phyloP scores from a whole-genome alignment of 108 stramenopile genomes.

The Cyclotella cryptica region DNA sequence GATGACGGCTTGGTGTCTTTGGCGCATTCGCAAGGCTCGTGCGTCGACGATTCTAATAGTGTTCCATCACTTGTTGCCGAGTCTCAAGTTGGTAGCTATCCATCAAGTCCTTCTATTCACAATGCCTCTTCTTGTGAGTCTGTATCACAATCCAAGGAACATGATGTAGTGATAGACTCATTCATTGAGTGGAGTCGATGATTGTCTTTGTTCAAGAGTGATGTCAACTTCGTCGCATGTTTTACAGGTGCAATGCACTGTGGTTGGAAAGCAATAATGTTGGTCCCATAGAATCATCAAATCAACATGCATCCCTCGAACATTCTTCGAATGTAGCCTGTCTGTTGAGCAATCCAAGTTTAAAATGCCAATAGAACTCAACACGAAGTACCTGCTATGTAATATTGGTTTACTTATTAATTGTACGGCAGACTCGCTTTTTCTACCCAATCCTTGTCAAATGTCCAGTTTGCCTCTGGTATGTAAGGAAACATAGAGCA shows the following conservation, averaged over 20 bases:
- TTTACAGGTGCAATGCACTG: neutral
- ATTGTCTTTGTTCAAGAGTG: neutral
- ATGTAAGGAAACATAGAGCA: too few species aligned
- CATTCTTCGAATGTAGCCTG: too few species aligned
- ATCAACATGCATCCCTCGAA: too few species aligned
- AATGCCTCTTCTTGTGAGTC: constrained; percentile 2
- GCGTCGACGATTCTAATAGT: neutral
- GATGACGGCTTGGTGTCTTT: neutral
- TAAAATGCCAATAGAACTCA: too few species aligned
- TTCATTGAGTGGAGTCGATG: constrained; percentile 2
- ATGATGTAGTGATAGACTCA: neutral
- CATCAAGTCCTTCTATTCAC: constrained; percentile 1
- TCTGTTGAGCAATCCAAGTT: too few species aligned
- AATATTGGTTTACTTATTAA: too few species aligned
- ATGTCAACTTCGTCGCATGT: neutral
- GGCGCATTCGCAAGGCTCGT: neutral
- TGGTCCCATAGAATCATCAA: too few species aligned
- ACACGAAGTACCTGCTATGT: too few species aligned
- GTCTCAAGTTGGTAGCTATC: constrained; percentile 1
- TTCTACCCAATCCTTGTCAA: too few species aligned
- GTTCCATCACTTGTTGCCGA: constrained; percentile 9
- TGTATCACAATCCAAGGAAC: neutral
- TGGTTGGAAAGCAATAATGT: too few species aligned
- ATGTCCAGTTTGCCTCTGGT: too few species aligned
- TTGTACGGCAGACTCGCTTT: too few species aligned